phyloP scores from a whole-genome alignment of 1,284 basidiomycete species.

The Mycena sp. region DNA sequence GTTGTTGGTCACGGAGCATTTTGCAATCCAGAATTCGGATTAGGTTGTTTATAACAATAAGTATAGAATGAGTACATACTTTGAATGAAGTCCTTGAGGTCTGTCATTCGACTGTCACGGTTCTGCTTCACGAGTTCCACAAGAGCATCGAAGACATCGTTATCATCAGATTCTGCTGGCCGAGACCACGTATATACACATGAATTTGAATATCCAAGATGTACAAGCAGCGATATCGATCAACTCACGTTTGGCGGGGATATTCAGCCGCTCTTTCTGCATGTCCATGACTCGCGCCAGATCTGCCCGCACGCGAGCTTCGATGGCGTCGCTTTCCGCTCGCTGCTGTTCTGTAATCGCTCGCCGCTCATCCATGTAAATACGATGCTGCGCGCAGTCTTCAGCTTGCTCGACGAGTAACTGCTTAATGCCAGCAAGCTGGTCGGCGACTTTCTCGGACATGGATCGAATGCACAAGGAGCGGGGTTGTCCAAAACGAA shows the following conservation, averaged over 20 bases:
- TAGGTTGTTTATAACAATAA: too few species aligned
- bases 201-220: too few species aligned
- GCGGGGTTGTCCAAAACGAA: too few species aligned
- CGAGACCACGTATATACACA: background rate
- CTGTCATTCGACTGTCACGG: conserved; percentile 4
- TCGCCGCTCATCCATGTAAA: conserved; percentile 14
- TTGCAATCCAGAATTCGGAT: background rate
- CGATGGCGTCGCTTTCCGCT: conserved; percentile 5
- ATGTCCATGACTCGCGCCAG: background rate
- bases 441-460: conserved; percentile 2
- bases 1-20: background rate
- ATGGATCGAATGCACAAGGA: too few species aligned
- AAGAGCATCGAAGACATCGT: background rate
- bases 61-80: too few species aligned
- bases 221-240: background rate
- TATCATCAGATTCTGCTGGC: background rate
- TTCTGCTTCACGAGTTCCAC: conserved; percentile 12
- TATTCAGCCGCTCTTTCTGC: background rate
- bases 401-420: conserved; percentile 19
- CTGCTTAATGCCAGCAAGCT: conserved; percentile 9
- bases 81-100: conserved; percentile 1
- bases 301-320: conserved; percentile 4
- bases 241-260: background rate
- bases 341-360: conserved; percentile 3
- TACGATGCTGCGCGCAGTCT: conserved; percentile 2